phyloP scores from a whole-genome alignment of 2,329 filamentous ascomycete species.

The Pseudocercospora fuligena region DNA sequence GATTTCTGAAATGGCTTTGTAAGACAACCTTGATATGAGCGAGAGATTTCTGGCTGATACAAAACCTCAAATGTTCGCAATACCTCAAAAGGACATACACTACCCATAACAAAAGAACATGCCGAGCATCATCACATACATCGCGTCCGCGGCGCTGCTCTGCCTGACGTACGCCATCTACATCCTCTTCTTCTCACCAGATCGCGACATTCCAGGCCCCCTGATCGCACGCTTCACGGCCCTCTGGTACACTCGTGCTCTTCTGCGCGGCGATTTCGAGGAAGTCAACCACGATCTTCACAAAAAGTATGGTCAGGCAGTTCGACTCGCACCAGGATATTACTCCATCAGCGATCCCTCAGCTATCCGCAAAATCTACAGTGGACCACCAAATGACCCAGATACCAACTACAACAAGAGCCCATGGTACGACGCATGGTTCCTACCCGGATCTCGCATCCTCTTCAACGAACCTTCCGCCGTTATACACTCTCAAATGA shows the following conservation, averaged over 20 bases:
- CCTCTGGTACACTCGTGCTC: slow-evolving; percentile 3
- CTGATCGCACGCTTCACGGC: background rate
- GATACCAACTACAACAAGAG: slow-evolving; percentile 27
- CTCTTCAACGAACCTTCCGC: slow-evolving; percentile 8
- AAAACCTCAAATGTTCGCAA: no score
- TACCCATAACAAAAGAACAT: no score
- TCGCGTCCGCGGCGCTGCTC: background rate
- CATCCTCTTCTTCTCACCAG: background rate
- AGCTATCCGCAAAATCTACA: slow-evolving; percentile 31
- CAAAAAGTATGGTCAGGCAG: slow-evolving; percentile 42
- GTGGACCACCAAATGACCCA: slow-evolving; percentile 1
- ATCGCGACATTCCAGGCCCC: background rate
- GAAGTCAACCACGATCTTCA: slow-evolving; percentile 34
- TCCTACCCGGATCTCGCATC: background rate
- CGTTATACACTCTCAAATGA: slow-evolving; percentile 1
- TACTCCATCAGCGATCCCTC: slow-evolving; percentile 14
- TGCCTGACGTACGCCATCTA: background rate
- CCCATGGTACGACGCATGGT: slow-evolving; percentile 16
- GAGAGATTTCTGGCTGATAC: no score
- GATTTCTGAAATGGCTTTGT: no score
- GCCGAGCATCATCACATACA: background rate
- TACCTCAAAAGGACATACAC: no score
- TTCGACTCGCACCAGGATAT: slow-evolving; percentile 47
- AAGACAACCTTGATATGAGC: no score
- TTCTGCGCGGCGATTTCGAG: slow-evolving; percentile 1